Conservation (phyloP, 164 flowering plant species). For the Echeveria elegans region DNA sequence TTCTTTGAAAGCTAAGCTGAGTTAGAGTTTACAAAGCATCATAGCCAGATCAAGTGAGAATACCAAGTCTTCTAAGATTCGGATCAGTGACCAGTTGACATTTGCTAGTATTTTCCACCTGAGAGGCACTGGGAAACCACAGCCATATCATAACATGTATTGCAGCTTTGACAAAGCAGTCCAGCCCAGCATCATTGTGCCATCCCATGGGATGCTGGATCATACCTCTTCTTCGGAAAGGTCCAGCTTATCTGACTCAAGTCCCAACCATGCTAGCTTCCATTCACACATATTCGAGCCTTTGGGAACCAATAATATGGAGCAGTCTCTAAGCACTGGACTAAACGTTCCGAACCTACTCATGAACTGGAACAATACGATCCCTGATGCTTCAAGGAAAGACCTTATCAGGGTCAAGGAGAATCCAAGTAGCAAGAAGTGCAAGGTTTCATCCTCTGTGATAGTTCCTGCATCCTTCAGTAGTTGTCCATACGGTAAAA, state of each 20-base stretch:
- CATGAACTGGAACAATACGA: slow-evolving; percentile 30
- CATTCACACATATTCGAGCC: slow-evolving; percentile 27
- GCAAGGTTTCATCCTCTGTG: slow-evolving; percentile 71
- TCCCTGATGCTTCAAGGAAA: background rate
- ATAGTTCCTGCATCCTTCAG: slow-evolving; percentile 64
- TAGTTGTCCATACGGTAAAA: slow-evolving; percentile 14
- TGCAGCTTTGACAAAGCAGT: slow-evolving; percentile 30
- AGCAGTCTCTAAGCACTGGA: slow-evolving; percentile 16
- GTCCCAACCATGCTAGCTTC: slow-evolving; percentile 24
- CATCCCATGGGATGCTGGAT: slow-evolving; percentile 18
- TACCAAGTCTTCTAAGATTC: slow-evolving; percentile 35
- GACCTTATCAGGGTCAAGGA: background rate
- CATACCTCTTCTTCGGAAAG: slow-evolving; percentile 33
- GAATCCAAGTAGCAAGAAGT: slow-evolving; percentile 45
- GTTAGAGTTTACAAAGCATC: slow-evolving; percentile 62
- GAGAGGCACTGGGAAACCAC: slow-evolving; percentile 9
- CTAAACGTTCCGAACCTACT: slow-evolving; percentile 20
- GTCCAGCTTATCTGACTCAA: slow-evolving; percentile 28
- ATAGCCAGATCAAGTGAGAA: slow-evolving; percentile 41
- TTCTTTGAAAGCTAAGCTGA: slow-evolving; percentile 55
- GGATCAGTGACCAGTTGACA: slow-evolving; percentile 71
- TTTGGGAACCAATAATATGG: slow-evolving; percentile 25
- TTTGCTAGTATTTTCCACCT: slow-evolving; percentile 63
- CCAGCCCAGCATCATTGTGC: slow-evolving; percentile 68
- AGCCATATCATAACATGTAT: slow-evolving; percentile 5